Base-by-base conservation (phyloP, 164 flowering plant species). In the Saururus chinensis region DNA sequence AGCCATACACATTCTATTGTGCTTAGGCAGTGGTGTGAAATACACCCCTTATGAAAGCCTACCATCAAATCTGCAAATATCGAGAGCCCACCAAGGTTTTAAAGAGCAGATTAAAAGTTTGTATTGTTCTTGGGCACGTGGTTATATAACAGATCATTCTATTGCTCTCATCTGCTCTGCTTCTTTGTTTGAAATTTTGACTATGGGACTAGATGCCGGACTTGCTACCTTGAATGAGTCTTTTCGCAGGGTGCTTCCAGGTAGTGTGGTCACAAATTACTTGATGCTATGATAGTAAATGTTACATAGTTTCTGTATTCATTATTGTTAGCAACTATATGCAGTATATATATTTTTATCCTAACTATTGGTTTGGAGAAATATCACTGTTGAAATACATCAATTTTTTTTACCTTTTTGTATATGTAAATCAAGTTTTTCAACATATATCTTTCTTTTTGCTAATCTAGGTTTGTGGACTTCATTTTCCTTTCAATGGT, bases 61-160 rank as follows among this genome's bases (percentile, higher is more conserved):
- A 64, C 80, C 90, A 41, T 85, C 99, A 57, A 78, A 72, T 68
- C 13, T 79, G 53, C 97, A 87, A 70, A 61, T 84, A 63, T 81
- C 90, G 23, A 90, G 82, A 78, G 92, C 99, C 61, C 99, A 73
- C 72, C 99, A 88, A 72, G 99, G 97, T 41, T 90, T 81, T 68
- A 87, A 76, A 71, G 97, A 93, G 59, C 77, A 66, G 60, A 71
- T 87, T 17, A 87, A 70, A 67, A 61, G 61, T 51, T 59, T 81
- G 51, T 69, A 77, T 63, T 72, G 85, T 60, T 63, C 78, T 53
- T 88, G 97, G 97, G 73, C 82, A 14, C 87, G 73, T 64, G 95
- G 96, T 61, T 66, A 63, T 57, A 71, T 87, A 57, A 80, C 78
- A 66, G 96, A 93, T 61, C 70, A 74, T 53, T 83, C 92, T 41